Evolutionary conservation across 2,329 filamentous ascomycete genomes (phyloP).

Genomic region (Aspergillus sp.): DNA sequence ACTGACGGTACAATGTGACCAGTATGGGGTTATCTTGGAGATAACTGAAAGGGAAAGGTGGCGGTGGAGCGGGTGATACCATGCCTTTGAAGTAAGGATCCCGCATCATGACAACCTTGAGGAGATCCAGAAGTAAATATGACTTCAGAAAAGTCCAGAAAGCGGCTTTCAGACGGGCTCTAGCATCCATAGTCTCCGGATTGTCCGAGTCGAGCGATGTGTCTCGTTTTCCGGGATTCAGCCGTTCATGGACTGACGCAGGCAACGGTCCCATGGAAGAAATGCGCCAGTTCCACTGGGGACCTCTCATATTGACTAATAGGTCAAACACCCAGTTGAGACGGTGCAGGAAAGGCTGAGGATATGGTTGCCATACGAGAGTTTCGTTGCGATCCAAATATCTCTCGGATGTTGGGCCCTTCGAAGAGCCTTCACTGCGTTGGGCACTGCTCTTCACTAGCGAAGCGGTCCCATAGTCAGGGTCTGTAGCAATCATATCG

Average conservation of each 20-base stretch:
- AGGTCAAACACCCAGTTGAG: constrained; percentile 52
- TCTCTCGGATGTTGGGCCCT: not conserved
- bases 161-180: constrained; percentile 40
- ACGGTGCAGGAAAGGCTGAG: constrained; percentile 43
- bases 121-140: constrained; percentile 62
- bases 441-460: too few species aligned
- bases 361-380: constrained; percentile 49
- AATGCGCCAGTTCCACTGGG: constrained; percentile 53
- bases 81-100: constrained; percentile 70
- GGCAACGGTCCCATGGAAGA: constrained; percentile 36
- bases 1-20: constrained; percentile 49
- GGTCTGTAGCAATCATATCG: not conserved
- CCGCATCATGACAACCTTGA: constrained; percentile 60
- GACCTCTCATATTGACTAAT: constrained; percentile 51
- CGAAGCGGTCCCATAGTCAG: not conserved
- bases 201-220: constrained; percentile 10
- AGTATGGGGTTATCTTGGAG: constrained; percentile 36
- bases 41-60: constrained; percentile 39
- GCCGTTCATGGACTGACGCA: constrained; percentile 17
- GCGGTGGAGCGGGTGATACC: constrained; percentile 40
- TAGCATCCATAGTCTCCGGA: constrained; percentile 34
- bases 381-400: constrained; percentile 5
- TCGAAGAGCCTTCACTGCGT: not conserved
- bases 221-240: constrained; percentile 6
- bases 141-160: constrained; percentile 43